Percentiles rank a stretch among this genome's conserved stretches.
These are phyloP conservation scores for Phyllosticta citribraziliensis DNA, from an alignment of 2,329 filamentous ascomycete species.

Conservation along the genomic window DNA sequence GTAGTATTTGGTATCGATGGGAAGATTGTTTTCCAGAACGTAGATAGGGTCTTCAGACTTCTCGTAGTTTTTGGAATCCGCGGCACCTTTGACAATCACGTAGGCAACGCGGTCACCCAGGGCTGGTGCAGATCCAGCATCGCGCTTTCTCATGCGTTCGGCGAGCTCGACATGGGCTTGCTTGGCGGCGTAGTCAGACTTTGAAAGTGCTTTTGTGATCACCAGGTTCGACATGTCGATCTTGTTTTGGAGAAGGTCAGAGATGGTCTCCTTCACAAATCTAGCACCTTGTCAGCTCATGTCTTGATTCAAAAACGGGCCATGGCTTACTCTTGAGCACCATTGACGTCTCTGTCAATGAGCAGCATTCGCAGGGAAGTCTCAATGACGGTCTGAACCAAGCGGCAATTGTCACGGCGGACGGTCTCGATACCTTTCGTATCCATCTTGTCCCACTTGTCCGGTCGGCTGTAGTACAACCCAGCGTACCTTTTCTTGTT, in stretches of 20 bases:
- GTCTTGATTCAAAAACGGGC: neutral
- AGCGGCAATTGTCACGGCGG: slow-evolving; percentile 85
- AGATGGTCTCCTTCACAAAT: slow-evolving; percentile 93
- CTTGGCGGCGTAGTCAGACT: slow-evolving; percentile 68
- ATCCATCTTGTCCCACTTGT: slow-evolving; percentile 99
- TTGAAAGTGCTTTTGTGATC: slow-evolving; percentile 93
- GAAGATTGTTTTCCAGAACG: slow-evolving; percentile 93
- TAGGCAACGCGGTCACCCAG: slow-evolving; percentile 96
- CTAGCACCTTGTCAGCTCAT: slow-evolving; percentile 42
- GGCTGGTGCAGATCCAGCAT: slow-evolving; percentile 83
- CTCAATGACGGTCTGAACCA: slow-evolving; percentile 96
- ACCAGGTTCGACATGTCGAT: slow-evolving; percentile 98
- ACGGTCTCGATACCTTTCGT: slow-evolving; percentile 99
- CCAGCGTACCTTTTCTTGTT: slow-evolving; percentile 99
- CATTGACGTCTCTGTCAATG: slow-evolving; percentile 82
- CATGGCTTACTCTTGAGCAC: slow-evolving; percentile 75
- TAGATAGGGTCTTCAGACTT: slow-evolving; percentile 95
- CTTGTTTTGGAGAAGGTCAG: slow-evolving; percentile 92
- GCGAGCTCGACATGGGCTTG: slow-evolving; percentile 95
- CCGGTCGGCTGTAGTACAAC: slow-evolving; percentile 90
- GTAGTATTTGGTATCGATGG: slow-evolving; percentile 97
- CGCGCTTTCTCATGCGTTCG: slow-evolving; percentile 92
- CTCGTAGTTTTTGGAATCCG: slow-evolving; percentile 90
- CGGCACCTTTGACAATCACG: slow-evolving; percentile 88
- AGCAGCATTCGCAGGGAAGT: slow-evolving; percentile 92